A percentile compares a stretch with the other conserved stretches of the same genome.
These are phyloP conservation scores for Alliaria petiolata DNA, from an alignment of 345 rosid species.

Conservation along the genomic window DNA sequence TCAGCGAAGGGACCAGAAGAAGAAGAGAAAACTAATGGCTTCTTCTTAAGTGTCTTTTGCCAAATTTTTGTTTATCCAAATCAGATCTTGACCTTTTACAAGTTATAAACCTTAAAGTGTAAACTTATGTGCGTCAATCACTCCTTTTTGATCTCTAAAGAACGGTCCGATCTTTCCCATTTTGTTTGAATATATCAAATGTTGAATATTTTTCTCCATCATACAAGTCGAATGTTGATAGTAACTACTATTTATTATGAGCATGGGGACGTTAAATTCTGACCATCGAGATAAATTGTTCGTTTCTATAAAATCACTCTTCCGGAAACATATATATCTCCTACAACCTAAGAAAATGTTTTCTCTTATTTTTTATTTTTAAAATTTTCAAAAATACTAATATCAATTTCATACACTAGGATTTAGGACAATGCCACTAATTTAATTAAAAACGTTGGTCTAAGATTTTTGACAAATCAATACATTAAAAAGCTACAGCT, in stretches of 20 bases:
- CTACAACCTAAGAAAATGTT: too few species aligned
- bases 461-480: not conserved
- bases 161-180: not conserved
- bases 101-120: not conserved
- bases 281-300: too few species aligned
- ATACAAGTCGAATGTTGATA: too few species aligned
- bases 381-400: too few species aligned
- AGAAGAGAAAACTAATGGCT: slow-evolving; percentile 30
- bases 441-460: not conserved
- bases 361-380: too few species aligned
- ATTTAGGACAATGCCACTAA: not conserved
- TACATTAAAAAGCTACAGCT: slow-evolving; percentile 1
- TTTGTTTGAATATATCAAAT: too few species aligned
- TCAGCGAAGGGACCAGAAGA: slow-evolving; percentile 71
- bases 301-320: not conserved
- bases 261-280: too few species aligned
- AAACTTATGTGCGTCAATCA: not conserved
- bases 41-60: slow-evolving; percentile 14
- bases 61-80: not conserved
- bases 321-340: not conserved
- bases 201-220: too few species aligned
- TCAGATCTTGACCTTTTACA: slow-evolving; percentile 12
- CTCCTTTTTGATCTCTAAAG: not conserved
- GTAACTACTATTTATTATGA: too few species aligned
- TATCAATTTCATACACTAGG: not conserved